Conservation (phyloP, 2,329 filamentous ascomycete genomes). For the Corynespora cassiicola region DNA sequence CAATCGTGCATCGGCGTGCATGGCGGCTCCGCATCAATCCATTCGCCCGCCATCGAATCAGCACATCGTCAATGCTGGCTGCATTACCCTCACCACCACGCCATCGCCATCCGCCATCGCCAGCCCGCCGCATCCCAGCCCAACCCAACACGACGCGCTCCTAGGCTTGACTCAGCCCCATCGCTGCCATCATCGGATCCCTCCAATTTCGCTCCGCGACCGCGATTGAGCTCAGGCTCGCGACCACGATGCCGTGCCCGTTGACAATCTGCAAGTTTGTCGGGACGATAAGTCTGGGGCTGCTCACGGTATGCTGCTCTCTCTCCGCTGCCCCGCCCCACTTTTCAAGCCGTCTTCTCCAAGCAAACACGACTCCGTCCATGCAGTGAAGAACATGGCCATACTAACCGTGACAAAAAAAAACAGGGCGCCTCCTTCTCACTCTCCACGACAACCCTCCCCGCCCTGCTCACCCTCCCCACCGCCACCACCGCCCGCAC, state of each 20-base stretch:
- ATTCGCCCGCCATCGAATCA: constrained; percentile 22
- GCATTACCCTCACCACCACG: constrained; percentile 7
- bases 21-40: constrained; percentile 15
- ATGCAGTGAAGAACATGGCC: too few species aligned
- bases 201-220: constrained; percentile 4
- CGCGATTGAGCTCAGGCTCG: constrained; percentile 8
- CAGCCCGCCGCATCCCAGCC: neutral
- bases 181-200: neutral
- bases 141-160: neutral
- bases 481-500: constrained; percentile 75
- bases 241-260: constrained; percentile 67
- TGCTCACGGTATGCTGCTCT: constrained; percentile 75
- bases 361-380: too few species aligned
- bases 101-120: constrained; percentile 5
- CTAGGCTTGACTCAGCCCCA: too few species aligned
- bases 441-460: constrained; percentile 77
- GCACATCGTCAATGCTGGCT: constrained; percentile 24
- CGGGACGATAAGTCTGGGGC: constrained; percentile 85
- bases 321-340: constrained; percentile 20
- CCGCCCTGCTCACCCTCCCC: constrained; percentile 80
- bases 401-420: constrained; percentile 6
- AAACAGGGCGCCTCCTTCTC: constrained; percentile 86
- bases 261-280: constrained; percentile 89
- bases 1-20: too few species aligned
- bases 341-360: neutral